Evolutionary conservation across 2,329 filamentous ascomycete genomes (phyloP).

Genomic region (Elsinoe australis): DNA sequence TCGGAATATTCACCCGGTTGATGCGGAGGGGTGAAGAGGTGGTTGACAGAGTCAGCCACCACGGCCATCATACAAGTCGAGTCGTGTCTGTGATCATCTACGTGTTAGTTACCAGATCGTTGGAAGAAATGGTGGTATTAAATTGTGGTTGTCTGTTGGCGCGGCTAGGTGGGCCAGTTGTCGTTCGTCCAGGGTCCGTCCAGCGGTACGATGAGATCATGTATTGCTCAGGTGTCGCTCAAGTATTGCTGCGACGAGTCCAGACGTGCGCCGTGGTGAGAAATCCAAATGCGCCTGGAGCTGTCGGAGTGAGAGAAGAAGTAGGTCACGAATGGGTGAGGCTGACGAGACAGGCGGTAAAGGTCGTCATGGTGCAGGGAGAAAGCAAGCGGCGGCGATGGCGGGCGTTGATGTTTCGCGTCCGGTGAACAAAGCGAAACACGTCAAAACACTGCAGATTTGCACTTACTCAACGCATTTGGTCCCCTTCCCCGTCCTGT

Average conservation of each 20-base stretch:
- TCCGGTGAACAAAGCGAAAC: slow-evolving; percentile 8
- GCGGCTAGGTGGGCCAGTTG: neutral
- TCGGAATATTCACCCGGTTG: slow-evolving; percentile 14
- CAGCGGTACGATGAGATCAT: slow-evolving; percentile 17
- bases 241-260: too few species aligned
- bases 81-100: slow-evolving; percentile 1
- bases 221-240: neutral
- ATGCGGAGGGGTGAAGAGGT: slow-evolving; percentile 40
- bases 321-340: neutral
- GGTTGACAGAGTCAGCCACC: slow-evolving; percentile 63
- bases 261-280: too few species aligned
- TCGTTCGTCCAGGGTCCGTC: slow-evolving; percentile 17
- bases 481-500: neutral
- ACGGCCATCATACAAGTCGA: slow-evolving; percentile 25
- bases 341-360: slow-evolving; percentile 17
- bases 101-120: slow-evolving; percentile 5
- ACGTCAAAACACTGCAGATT: slow-evolving; percentile 8
- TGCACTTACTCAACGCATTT: slow-evolving; percentile 12
- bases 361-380: slow-evolving; percentile 16
- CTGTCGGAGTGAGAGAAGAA: neutral
- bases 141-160: neutral
- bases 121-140: neutral
- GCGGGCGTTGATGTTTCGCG: slow-evolving; percentile 8
- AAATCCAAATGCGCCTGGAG: too few species aligned
- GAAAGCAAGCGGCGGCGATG: neutral